Conservation (phyloP, 305 asterid species). For the Rubia balearica region DNA sequence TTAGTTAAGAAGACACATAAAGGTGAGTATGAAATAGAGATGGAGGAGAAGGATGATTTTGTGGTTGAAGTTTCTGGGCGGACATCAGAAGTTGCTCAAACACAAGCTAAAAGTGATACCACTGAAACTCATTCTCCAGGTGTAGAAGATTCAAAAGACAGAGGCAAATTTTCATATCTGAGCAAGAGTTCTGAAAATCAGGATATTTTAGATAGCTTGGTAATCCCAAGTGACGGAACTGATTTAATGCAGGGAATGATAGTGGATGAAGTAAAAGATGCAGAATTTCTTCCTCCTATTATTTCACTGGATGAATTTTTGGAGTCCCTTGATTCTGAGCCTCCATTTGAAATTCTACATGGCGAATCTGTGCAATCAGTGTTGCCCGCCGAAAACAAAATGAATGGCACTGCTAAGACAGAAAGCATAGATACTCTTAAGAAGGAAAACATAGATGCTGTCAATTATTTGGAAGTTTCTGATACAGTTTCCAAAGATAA, state of each 20-base stretch:
- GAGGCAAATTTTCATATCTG: slow-evolving; percentile 30
- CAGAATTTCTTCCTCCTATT: slow-evolving; percentile 81
- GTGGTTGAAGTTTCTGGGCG: slow-evolving; percentile 68
- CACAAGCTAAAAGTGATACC: slow-evolving; percentile 32
- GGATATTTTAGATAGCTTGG: slow-evolving; percentile 51
- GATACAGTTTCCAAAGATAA: slow-evolving; percentile 36
- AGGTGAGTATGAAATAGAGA: slow-evolving; percentile 90
- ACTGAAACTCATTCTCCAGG: slow-evolving; percentile 34
- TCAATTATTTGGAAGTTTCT: slow-evolving; percentile 22
- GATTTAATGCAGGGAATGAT: slow-evolving; percentile 96
- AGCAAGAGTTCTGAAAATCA: slow-evolving; percentile 42
- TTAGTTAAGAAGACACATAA: slow-evolving; percentile 95
- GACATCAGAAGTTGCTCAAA: slow-evolving; percentile 34
- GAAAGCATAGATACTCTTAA: not conserved
- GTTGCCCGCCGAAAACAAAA: slow-evolving; percentile 31
- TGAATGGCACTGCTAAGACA: slow-evolving; percentile 24
- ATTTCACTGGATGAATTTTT: slow-evolving; percentile 89
- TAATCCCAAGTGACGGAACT: slow-evolving; percentile 78
- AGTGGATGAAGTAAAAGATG: slow-evolving; percentile 86
- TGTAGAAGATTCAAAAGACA: slow-evolving; percentile 33
- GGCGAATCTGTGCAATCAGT: slow-evolving; percentile 34
- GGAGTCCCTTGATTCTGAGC: slow-evolving; percentile 94
- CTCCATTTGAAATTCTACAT: slow-evolving; percentile 73
- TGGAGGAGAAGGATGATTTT: slow-evolving; percentile 58
- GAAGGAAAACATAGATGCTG: slow-evolving; percentile 35